Evolutionary conservation across 345 rosid species (phyloP).

Genomic region (Erysimum cheiranthoides): DNA sequence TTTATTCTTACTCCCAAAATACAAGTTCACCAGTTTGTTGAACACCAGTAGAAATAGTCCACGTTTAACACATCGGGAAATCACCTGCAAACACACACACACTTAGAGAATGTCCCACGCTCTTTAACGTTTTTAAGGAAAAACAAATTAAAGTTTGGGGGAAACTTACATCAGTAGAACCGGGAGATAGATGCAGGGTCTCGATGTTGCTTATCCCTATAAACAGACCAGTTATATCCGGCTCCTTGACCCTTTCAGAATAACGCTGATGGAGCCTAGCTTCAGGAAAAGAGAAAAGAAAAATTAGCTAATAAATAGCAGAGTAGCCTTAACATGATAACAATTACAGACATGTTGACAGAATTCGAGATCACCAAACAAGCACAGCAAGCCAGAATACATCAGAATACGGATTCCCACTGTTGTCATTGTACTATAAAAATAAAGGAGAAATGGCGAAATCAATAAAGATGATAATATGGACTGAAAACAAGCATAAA

Average conservation of each 20-base stretch:
- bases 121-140: no score
- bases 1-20: neutral
- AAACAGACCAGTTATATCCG: neutral
- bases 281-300: neutral
- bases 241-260: neutral
- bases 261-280: slow-evolving; percentile 4
- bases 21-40: neutral
- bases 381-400: slow-evolving; percentile 95
- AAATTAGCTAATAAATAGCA: neutral
- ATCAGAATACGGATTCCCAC: slow-evolving; percentile 89
- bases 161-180: neutral
- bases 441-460: slow-evolving; percentile 27
- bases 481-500: slow-evolving; percentile 25
- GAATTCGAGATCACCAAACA: slow-evolving; percentile 87
- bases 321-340: slow-evolving; percentile 21
- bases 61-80: no score
- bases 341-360: slow-evolving; percentile 74
- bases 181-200: neutral
- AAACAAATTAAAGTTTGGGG: neutral
- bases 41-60: neutral
- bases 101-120: neutral
- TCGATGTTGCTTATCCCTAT: neutral
- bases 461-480: slow-evolving; percentile 17
- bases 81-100: neutral
- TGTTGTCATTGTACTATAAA: slow-evolving; percentile 87